Base-by-base conservation (phyloP, 371 early-diverging fungal genomes). In the Circinella minor region DNA sequence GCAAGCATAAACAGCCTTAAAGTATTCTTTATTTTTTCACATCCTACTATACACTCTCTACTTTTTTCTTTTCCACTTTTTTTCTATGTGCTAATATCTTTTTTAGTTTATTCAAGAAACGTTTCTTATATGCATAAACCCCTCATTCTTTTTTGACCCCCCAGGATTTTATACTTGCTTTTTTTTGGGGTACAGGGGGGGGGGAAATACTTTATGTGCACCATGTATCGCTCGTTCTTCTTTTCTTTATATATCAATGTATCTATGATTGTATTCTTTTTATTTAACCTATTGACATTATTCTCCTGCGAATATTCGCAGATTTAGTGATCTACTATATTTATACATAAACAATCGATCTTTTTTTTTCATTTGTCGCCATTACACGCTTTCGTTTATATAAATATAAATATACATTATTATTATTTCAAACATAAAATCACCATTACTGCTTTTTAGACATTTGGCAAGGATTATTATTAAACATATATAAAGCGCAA, bases 251-350 rank as follows among this genome's bases (percentile, higher is more conserved):
- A 57, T 57, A 57, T 57, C 57, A 57, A 34, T 57, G 34, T 57
- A 57, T 57, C 57, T 57, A 57, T 57, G 57, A 57, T 57, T 57
- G 57, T 57, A 51, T 51, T 51, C 51, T 51, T 51, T 51, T 6
- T 11, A 43, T 43, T 43, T n/a, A n/a, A 43, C 11, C 11, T 43
- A 9, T 43, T 43, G 6, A 9, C 43, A 9, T 43, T 43, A 1
- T 43, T 43, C 57, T 57, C 27, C 57, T 57, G 55, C 18, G 20
- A 55, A 55, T n/a, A n/a, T 20, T 20, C n/a, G 55, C 55, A 55
- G 55, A 55, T 18, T 57, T 18, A 57, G 1, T 27, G 14, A 37
- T 57, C 57, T 57, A 57, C 36, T 57, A 27, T 57, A 57, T n/a
- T 57, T 57, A 54, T 54, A 43, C 20, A 54, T 54, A 57, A 18